Conservation (phyloP, 73 alveolate genomes). For the Tetrahymena malaccensis region DNA sequence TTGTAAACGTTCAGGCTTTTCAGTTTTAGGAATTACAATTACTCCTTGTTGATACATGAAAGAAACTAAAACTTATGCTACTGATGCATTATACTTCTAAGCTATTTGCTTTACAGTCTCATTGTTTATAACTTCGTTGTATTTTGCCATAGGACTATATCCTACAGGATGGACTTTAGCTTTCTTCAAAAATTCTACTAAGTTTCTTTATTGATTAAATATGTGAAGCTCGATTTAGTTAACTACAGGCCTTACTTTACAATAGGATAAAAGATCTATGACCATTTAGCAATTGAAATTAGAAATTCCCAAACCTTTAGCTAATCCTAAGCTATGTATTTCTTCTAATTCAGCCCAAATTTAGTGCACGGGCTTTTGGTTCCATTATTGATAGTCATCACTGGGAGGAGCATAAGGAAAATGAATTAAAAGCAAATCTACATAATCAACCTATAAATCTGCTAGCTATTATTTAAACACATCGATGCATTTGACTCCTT, state of each 20-base stretch:
- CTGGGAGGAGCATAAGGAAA: background rate
- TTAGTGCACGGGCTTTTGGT: conserved; percentile 47
- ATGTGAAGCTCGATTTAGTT: conserved; percentile 75
- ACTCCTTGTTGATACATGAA: background rate
- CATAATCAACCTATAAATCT: background rate
- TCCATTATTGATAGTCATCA: background rate
- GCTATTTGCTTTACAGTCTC: background rate
- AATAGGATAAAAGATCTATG: conserved; percentile 60
- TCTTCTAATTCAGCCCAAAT: conserved; percentile 62
- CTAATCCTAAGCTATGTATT: conserved; percentile 51
- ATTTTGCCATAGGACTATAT: conserved; percentile 40
- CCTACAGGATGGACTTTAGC: conserved; percentile 39
- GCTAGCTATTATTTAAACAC: background rate
- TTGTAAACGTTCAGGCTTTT: background rate
- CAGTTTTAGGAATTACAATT: background rate
- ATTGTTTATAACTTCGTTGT: background rate
- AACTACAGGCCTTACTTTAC: conserved; percentile 60
- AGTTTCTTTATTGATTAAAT: conserved; percentile 11
- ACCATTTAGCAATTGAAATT: conserved; percentile 68
- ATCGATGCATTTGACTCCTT: background rate
- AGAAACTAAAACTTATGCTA: background rate
- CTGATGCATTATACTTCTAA: background rate
- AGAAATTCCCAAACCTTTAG: conserved; percentile 58
- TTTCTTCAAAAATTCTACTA: conserved; percentile 37
- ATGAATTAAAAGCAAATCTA: background rate